A percentile compares a stretch with the other conserved stretches of the same genome.
phyloP scores from a whole-genome alignment of 2,329 filamentous ascomycete species.

The Xylogone sp. region DNA sequence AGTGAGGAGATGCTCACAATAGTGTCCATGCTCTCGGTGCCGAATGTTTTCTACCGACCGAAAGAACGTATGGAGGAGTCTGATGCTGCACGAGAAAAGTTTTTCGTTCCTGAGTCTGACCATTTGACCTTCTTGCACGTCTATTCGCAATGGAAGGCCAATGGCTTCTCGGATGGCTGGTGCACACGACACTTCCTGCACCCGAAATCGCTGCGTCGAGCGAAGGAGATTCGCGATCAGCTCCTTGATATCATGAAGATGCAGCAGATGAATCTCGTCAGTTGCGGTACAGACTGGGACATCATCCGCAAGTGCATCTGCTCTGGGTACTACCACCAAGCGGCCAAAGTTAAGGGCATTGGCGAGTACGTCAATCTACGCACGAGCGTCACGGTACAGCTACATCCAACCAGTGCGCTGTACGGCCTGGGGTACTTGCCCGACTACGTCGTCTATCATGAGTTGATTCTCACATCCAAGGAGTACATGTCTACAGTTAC shows the following conservation, averaged over 20 bases:
- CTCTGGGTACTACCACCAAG: slow-evolving; percentile 96
- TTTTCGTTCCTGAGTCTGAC: slow-evolving; percentile 97
- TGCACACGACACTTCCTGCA: slow-evolving; percentile 92
- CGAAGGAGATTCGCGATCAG: slow-evolving; percentile 92
- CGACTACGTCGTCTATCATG: slow-evolving; percentile 97
- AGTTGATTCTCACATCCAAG: slow-evolving; percentile 92
- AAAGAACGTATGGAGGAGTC: slow-evolving; percentile 97
- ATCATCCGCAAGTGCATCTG: slow-evolving; percentile 94
- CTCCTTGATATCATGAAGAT: slow-evolving; percentile 90
- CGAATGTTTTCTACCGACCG: slow-evolving; percentile 93
- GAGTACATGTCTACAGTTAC: slow-evolving; percentile 99
- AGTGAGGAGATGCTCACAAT: slow-evolving; percentile 98
- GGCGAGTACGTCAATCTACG: slow-evolving; percentile 97
- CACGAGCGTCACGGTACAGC: slow-evolving; percentile 87
- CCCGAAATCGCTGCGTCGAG: slow-evolving; percentile 85
- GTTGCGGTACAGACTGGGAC: slow-evolving; percentile 97
- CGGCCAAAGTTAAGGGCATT: slow-evolving; percentile 90
- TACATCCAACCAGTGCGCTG: slow-evolving; percentile 90
- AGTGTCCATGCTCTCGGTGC: slow-evolving; percentile 95
- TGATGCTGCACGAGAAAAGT: slow-evolving; percentile 92
- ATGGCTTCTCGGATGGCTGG: slow-evolving; percentile 87
- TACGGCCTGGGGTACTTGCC: slow-evolving; percentile 92
- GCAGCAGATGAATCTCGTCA: slow-evolving; percentile 83
- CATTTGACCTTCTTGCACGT: slow-evolving; percentile 95
- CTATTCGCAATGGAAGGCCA: slow-evolving; percentile 91